A percentile compares a stretch with the other conserved stretches of the same genome.
phyloP scores from a whole-genome alignment of 2,329 filamentous ascomycete species.

The Drechslerella coelobrocha region DNA sequence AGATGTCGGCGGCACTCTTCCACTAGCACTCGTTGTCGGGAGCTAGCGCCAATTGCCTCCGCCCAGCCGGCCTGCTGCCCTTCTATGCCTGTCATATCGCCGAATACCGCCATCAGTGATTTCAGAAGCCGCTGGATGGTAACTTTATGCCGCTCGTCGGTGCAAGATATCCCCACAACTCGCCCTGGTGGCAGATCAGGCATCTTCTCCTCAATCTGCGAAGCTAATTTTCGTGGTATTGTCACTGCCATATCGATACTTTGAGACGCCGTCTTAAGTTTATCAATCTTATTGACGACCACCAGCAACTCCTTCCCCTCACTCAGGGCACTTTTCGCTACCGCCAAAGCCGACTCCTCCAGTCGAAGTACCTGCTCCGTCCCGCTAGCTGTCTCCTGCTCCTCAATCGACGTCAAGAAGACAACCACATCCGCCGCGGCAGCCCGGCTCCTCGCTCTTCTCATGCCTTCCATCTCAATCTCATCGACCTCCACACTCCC shows the following conservation, averaged over 20 bases:
- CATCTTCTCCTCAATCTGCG: slow-evolving; percentile 5
- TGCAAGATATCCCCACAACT: slow-evolving; percentile 45
- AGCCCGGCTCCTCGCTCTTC: slow-evolving; percentile 80
- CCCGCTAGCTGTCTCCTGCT: slow-evolving; percentile 53
- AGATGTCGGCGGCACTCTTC: slow-evolving; percentile 75
- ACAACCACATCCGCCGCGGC: slow-evolving; percentile 84
- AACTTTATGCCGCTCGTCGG: slow-evolving; percentile 24
- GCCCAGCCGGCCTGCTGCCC: slow-evolving; percentile 72
- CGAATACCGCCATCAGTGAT: slow-evolving; percentile 72
- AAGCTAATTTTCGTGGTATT: not conserved
- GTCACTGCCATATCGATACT: slow-evolving; percentile 36
- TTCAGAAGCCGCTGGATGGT: slow-evolving; percentile 68
- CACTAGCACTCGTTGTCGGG: slow-evolving; percentile 84
- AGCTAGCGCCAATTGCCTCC: slow-evolving; percentile 87
- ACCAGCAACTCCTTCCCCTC: slow-evolving; percentile 63
- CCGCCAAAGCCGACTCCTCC: slow-evolving; percentile 53
- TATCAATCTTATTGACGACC: slow-evolving; percentile 70
- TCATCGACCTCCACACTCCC: slow-evolving; percentile 65
- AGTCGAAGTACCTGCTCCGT: slow-evolving; percentile 46
- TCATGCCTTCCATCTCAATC: slow-evolving; percentile 89
- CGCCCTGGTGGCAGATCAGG: slow-evolving; percentile 17
- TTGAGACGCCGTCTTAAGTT: slow-evolving; percentile 4
- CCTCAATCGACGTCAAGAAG: slow-evolving; percentile 77
- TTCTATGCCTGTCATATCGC: slow-evolving; percentile 68
- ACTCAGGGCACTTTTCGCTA: slow-evolving; percentile 63